Evolutionary conservation across 371 early-diverging fungal genomes (phyloP).

Genomic region (Actinomortierella wolfii): DNA sequence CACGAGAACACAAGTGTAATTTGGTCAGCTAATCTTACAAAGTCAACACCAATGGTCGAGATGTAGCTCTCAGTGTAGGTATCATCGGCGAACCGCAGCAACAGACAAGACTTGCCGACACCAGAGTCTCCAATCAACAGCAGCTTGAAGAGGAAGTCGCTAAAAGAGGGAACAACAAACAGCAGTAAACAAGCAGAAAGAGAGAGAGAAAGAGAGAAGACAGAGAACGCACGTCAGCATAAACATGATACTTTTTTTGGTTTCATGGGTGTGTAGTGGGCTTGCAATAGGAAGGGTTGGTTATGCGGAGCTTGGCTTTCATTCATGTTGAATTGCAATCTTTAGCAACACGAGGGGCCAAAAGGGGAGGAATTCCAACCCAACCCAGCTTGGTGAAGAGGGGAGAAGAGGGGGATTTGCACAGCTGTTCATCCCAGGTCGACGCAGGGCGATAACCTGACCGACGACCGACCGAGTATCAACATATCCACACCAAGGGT

Average conservation of each 20-base stretch:
- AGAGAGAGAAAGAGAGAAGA: not conserved
- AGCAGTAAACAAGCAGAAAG: not conserved
- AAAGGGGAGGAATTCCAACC: not conserved
- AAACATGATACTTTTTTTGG: not conserved
- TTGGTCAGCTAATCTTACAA: too few relatives aligned
- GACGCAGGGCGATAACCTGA: too few relatives aligned
- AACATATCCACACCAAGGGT: too few relatives aligned
- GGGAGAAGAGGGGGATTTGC: too few relatives aligned
- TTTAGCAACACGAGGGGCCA: not conserved
- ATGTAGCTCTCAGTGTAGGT: slow-evolving; percentile 98
- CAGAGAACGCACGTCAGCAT: not conserved
- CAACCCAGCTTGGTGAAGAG: too few relatives aligned
- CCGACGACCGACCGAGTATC: too few relatives aligned
- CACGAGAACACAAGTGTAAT: too few relatives aligned
- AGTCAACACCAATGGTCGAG: slow-evolving; percentile 99
- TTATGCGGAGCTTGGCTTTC: not conserved
- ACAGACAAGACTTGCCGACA: slow-evolving; percentile 98
- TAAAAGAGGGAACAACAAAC: slow-evolving; percentile 31
- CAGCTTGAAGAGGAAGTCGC: slow-evolving; percentile 98
- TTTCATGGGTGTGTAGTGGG: not conserved
- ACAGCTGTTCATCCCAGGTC: too few relatives aligned
- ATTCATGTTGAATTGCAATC: not conserved
- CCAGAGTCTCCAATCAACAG: slow-evolving; percentile 99
- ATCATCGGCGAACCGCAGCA: slow-evolving; percentile 98
- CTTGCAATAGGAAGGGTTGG: not conserved